These are phyloP conservation scores for Akanthomyces lecanii DNA, from an alignment of 2,329 filamentous ascomycete species.

Conservation along the genomic window DNA sequence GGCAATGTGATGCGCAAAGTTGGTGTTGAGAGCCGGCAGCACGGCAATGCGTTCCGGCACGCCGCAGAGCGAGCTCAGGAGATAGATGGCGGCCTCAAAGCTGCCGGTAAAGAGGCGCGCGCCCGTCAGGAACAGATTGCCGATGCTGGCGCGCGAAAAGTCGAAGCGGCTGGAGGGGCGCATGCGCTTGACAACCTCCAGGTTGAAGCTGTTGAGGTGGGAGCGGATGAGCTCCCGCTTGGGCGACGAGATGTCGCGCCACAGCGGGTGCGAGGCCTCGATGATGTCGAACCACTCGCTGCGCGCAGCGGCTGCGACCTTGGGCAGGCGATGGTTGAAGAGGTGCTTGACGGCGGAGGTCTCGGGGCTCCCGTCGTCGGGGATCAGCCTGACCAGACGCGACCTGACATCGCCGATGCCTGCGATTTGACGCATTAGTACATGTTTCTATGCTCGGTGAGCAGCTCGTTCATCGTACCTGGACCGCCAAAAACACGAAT, in stretches of 20 bases:
- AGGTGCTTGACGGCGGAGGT: slow-evolving; percentile 72
- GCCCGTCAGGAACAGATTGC: slow-evolving; percentile 77
- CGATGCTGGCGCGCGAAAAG: slow-evolving; percentile 70
- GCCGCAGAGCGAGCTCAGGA: slow-evolving; percentile 81
- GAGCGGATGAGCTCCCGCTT: slow-evolving; percentile 75
- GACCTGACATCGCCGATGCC: slow-evolving; percentile 50
- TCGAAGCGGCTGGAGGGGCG: slow-evolving; percentile 71
- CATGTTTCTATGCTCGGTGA: neutral
- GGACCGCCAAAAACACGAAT: slow-evolving; percentile 93
- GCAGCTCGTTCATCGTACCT: slow-evolving; percentile 45
- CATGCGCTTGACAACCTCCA: slow-evolving; percentile 73
- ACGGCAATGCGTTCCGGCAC: slow-evolving; percentile 73
- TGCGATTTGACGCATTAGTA: slow-evolving; percentile 31
- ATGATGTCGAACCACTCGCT: slow-evolving; percentile 86
- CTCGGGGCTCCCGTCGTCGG: slow-evolving; percentile 57
- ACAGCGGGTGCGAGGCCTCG: slow-evolving; percentile 73
- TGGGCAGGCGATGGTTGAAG: slow-evolving; percentile 80
- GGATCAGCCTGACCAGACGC: slow-evolving; percentile 85
- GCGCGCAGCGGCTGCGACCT: slow-evolving; percentile 55
- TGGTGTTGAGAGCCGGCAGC: slow-evolving; percentile 87
- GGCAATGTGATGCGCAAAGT: slow-evolving; percentile 92
- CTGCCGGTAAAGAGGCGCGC: slow-evolving; percentile 87
- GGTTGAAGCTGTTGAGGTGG: slow-evolving; percentile 70
- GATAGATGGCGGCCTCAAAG: slow-evolving; percentile 88
- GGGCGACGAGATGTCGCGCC: slow-evolving; percentile 64